Conservation (phyloP, 2,329 filamentous ascomycete species). For the Pestalotiopsis sp. region DNA sequence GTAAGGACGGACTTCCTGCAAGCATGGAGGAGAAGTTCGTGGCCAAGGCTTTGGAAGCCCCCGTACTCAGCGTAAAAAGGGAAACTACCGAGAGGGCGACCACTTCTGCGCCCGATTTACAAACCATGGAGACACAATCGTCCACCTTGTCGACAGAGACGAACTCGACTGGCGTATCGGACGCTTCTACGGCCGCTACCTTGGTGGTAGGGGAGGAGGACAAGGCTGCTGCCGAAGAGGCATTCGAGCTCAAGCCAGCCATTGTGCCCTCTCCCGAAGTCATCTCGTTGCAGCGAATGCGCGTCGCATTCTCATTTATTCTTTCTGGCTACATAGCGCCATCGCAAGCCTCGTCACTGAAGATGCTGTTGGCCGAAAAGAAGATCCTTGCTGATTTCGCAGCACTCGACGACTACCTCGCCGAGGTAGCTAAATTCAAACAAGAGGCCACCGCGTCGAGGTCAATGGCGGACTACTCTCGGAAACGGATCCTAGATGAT, state of each 20-base stretch:
- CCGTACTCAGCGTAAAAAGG: constrained; percentile 69
- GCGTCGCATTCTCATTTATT: constrained; percentile 67
- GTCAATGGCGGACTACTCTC: constrained; percentile 68
- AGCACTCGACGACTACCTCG: constrained; percentile 70
- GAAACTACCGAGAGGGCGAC: constrained; percentile 38
- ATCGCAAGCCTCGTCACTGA: constrained; percentile 43
- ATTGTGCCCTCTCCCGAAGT: constrained; percentile 52
- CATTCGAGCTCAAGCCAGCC: constrained; percentile 37
- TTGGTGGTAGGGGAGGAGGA: constrained; percentile 37
- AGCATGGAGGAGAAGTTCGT: constrained; percentile 90
- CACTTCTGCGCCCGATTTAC: constrained; percentile 28
- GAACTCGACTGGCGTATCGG: constrained; percentile 36
- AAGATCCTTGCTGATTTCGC: constrained; percentile 60
- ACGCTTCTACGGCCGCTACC: constrained; percentile 47
- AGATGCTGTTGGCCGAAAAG: constrained; percentile 36
- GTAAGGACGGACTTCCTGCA: constrained; percentile 64
- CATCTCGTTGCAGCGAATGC: constrained; percentile 62
- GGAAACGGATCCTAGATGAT: constrained; percentile 69
- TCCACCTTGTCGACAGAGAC: constrained; percentile 38
- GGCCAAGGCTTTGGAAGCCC: constrained; percentile 72
- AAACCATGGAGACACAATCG: constrained; percentile 43
- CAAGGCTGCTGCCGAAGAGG: constrained; percentile 13
- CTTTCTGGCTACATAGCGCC: constrained; percentile 60
- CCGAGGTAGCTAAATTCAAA: constrained; percentile 65
- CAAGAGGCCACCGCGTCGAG: constrained; percentile 72